Evolutionary conservation across 108 stramenopile species (phyloP), one percentile per base, ranked within the genome.

Genomic region (Epipyxis sp.): DNA sequence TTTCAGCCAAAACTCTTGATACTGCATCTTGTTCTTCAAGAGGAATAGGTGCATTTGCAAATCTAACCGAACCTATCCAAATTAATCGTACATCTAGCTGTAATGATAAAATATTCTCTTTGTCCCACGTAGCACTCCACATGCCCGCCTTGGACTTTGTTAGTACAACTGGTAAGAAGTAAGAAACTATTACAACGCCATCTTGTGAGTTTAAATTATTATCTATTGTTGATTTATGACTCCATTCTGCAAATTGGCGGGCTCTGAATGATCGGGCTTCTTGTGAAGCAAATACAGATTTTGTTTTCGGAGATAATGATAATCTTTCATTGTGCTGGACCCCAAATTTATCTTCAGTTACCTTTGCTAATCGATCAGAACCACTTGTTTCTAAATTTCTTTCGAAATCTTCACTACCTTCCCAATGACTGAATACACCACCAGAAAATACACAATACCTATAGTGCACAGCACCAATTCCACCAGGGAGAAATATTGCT

Each of bases 71-170:
- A 10, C 96, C 96, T 1, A 97, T 88, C 6, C 94, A 77, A 13
- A 92, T 93, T 0, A 97, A 92, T 3, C 97, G 90, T 67, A 96
- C 83, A 82, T 91, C 90, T 45, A 92, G 91, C 79, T 95, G 93
- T 87, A 97, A 92, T 34, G 91, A 90, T 32, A 99, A 86, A 65
- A 99, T 83, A 32, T 89, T 90, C 76, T 97, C 95, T 76, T 96
- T 93, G 88, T 99, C 95, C 98, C 95, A 96, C n/a, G 3, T 13
- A 0, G 76, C 85, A 69, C 1, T 37, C 87, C 80, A 86, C 20
- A 3, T 27, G 20, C 72, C 40, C 10, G 6, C 37, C 25, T 50
- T 54, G 44, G 39, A 6, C 42, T 74, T 74, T 16, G n/a, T 74
- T 6, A 74, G 27, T 6, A 74, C 44, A 25, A 85, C 83, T n/a